These are phyloP conservation scores for Ochetophila trinervis DNA, from an alignment of 306 rosid species.

Conservation along the genomic window DNA sequence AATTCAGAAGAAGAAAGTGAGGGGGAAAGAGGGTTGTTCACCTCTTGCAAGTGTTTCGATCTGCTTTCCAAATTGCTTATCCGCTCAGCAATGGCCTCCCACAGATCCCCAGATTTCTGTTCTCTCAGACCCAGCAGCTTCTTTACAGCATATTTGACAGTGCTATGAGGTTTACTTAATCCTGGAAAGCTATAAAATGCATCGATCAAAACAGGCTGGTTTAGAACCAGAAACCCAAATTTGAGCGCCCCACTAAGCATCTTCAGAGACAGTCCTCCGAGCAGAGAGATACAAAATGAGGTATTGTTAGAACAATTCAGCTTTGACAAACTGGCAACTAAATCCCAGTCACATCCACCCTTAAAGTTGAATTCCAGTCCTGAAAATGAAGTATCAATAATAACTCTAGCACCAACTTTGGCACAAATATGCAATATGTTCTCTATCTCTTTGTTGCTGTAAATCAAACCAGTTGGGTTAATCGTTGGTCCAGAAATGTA, in stretches of 20 bases:
- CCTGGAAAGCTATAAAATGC: conserved; percentile 72
- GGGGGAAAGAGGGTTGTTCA: conserved; percentile 20
- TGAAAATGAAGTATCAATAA: conserved; percentile 86
- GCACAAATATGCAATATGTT: conserved; percentile 62
- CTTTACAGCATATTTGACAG: conserved; percentile 81
- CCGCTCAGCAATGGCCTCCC: conserved; percentile 58
- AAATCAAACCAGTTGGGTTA: conserved; percentile 85
- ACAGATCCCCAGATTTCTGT: conserved; percentile 57
- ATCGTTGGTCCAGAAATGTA: conserved; percentile 95
- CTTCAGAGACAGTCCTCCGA: conserved; percentile 84
- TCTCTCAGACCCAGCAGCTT: conserved; percentile 68
- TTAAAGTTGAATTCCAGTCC: conserved; percentile 82
- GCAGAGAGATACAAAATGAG: conserved; percentile 70
- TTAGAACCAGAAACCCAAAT: conserved; percentile 76
- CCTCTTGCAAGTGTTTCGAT: conserved; percentile 78
- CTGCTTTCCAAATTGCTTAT: conserved; percentile 52
- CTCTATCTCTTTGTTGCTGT: conserved; percentile 66
- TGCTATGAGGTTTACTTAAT: conserved; percentile 76
- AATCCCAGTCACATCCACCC: conserved; percentile 85
- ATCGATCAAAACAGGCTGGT: conserved; percentile 55
- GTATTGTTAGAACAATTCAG: conserved; percentile 46
- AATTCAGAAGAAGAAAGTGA: conserved; percentile 4
- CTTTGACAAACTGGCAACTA: conserved; percentile 57
- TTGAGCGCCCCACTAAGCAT: conserved; percentile 72
- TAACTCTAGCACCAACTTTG: conserved; percentile 79